Conservation (phyloP, 441 rosid species). For the Adansonia gregorii region DNA sequence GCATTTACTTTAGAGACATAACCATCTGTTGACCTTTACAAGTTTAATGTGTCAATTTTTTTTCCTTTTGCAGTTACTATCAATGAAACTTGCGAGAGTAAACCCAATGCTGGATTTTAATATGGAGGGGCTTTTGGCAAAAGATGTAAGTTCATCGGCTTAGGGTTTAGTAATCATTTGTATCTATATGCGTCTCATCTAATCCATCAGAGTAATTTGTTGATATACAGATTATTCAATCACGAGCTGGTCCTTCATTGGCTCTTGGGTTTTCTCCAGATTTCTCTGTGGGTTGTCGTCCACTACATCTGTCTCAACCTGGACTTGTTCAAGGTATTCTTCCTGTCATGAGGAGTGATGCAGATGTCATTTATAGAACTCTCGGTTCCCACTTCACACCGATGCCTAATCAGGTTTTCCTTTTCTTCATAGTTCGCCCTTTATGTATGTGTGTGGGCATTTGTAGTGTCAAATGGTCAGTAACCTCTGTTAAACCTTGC, state of each 20-base stretch:
- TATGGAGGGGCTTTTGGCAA: constrained; percentile 63
- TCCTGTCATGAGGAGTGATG: constrained; percentile 55
- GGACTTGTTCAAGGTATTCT: constrained; percentile 63
- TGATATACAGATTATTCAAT: constrained; percentile 58
- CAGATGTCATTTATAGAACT: constrained; percentile 58
- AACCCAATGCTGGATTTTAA: constrained; percentile 69
- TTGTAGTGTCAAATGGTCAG: neutral
- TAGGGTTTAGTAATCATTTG: neutral
- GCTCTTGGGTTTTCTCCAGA: constrained; percentile 59
- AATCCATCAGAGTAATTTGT: neutral
- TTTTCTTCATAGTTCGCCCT: neutral
- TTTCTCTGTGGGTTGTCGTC: constrained; percentile 67
- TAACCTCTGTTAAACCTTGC: neutral
- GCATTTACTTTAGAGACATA: neutral
- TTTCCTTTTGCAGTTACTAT: constrained; percentile 45
- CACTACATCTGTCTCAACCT: constrained; percentile 55
- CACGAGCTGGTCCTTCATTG: constrained; percentile 72
- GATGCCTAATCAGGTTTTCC: constrained; percentile 60
- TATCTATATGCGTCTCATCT: constrained; percentile 7
- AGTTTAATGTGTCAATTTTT: constrained; percentile 17
- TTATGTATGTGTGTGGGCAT: neutral
- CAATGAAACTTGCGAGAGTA: constrained; percentile 78
- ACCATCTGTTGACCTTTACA: neutral
- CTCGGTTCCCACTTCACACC: constrained; percentile 60
- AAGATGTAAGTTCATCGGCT: constrained; percentile 57